Evolutionary conservation across 371 early-diverging fungal genomes (phyloP).

Genomic region (Mucor velutinosus): DNA sequence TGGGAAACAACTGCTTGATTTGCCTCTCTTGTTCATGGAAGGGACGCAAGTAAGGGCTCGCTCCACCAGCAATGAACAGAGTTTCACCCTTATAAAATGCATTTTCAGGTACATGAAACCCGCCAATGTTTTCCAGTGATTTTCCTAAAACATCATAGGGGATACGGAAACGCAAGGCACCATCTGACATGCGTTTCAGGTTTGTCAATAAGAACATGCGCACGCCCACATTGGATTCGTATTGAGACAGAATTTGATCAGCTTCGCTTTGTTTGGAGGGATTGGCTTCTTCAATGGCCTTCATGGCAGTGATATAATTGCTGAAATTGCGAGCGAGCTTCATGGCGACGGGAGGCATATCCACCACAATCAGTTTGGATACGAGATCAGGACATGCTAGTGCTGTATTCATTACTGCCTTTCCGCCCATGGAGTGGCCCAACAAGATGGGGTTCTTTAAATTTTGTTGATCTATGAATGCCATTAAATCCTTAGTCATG

Average conservation of each 20-base stretch:
- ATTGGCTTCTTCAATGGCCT: slow-evolving; percentile 60
- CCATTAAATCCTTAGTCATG: slow-evolving; percentile 80
- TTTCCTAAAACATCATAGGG: slow-evolving; percentile 70
- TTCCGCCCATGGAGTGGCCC: slow-evolving; percentile 97
- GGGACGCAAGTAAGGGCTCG: slow-evolving; percentile 66
- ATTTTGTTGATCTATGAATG: slow-evolving; percentile 62
- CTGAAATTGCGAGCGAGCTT: slow-evolving; percentile 59
- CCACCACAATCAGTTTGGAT: slow-evolving; percentile 80
- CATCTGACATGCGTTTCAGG: slow-evolving; percentile 58
- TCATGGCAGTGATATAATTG: slow-evolving; percentile 68
- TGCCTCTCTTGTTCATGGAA: slow-evolving; percentile 34
- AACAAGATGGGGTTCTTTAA: slow-evolving; percentile 63
- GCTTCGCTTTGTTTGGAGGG: slow-evolving; percentile 71
- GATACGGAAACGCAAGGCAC: slow-evolving; percentile 65
- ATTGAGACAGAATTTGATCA: slow-evolving; percentile 66
- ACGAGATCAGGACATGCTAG: slow-evolving; percentile 57
- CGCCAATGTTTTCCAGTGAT: slow-evolving; percentile 59
- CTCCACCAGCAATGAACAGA: slow-evolving; percentile 81
- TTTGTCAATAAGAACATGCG: slow-evolving; percentile 93
- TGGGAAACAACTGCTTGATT: slow-evolving; percentile 69
- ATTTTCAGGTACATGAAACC: slow-evolving; percentile 47
- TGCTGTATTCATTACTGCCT: slow-evolving; percentile 85
- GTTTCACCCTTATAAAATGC: slow-evolving; percentile 58
- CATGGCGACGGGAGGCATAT: slow-evolving; percentile 76
- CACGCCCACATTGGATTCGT: slow-evolving; percentile 59